phyloP scores from a whole-genome alignment of 2,329 filamentous ascomycete genomes.

The Cryoendolithus antarcticus region DNA sequence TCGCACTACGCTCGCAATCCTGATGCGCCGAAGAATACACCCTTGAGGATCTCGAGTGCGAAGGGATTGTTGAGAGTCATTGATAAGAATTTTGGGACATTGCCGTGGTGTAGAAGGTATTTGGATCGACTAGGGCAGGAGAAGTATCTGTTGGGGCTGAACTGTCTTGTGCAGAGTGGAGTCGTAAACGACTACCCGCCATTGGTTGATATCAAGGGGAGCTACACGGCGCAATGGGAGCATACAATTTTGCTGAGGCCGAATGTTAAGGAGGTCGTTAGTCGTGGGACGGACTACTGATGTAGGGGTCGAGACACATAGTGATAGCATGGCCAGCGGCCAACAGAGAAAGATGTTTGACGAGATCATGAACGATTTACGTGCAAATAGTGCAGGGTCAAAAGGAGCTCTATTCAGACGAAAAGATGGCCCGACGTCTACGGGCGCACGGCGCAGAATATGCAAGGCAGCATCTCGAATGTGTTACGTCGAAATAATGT shows the following conservation, averaged over 20 bases:
- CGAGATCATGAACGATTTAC: too few species aligned
- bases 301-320: background rate
- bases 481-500: too few species aligned
- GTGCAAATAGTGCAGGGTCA: too few species aligned
- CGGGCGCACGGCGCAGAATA: too few species aligned
- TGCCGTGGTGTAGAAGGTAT: constrained; percentile 84
- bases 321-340: too few species aligned
- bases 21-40: constrained; percentile 58
- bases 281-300: constrained; percentile 27
- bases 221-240: constrained; percentile 88
- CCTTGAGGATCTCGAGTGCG: constrained; percentile 66
- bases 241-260: constrained; percentile 42
- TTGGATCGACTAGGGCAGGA: constrained; percentile 87
- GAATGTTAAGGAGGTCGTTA: constrained; percentile 30
- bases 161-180: constrained; percentile 68
- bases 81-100: constrained; percentile 89
- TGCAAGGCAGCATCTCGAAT: too few species aligned
- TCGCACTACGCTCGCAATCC: constrained; percentile 73
- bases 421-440: too few species aligned
- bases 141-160: constrained; percentile 83
- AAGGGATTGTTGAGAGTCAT: constrained; percentile 79
- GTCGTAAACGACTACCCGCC: constrained; percentile 88
- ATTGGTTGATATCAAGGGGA: constrained; percentile 82
- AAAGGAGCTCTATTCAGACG: too few species aligned
- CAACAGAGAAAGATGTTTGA: constrained; percentile 1